Percentiles rank a stretch among this genome's conserved stretches.
These are phyloP conservation scores for Rhodamnia argentea DNA, from an alignment of 345 rosid species.

Conservation along the genomic window DNA sequence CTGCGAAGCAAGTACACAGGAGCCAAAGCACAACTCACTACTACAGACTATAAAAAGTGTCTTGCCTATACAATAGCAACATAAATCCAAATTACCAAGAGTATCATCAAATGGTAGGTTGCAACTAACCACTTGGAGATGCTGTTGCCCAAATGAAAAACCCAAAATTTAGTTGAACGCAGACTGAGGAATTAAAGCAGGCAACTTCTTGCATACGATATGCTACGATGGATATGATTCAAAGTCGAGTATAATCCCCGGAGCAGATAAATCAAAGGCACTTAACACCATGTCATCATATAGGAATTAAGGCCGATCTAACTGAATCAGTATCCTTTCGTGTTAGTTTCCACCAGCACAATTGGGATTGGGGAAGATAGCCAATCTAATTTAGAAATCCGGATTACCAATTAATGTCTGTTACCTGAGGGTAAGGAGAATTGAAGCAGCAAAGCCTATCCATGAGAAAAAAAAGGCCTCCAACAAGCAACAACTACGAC, in stretches of 20 bases:
- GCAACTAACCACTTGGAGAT: background rate
- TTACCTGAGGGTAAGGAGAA: background rate
- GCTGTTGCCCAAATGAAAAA: background rate
- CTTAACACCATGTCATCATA: background rate
- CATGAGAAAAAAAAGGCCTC: background rate
- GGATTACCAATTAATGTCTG: background rate
- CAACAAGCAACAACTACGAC: background rate
- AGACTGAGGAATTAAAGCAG: background rate
- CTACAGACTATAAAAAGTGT: background rate
- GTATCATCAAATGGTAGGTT: background rate
- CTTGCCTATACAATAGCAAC: background rate
- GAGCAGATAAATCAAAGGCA: background rate
- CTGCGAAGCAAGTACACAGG: background rate
- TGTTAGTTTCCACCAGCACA: background rate
- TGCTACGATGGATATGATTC: background rate
- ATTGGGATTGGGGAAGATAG: background rate
- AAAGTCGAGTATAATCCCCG: background rate
- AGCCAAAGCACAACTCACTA: background rate
- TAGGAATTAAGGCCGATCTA: background rate
- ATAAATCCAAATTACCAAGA: background rate
- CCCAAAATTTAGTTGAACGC: background rate
- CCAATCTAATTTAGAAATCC: background rate
- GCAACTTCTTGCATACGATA: background rate
- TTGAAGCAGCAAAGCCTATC: constrained; percentile 1
- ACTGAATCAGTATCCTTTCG: background rate